phyloP scores from a whole-genome alignment of 345 rosid genomes.

The Eutrema yunnanense region DNA sequence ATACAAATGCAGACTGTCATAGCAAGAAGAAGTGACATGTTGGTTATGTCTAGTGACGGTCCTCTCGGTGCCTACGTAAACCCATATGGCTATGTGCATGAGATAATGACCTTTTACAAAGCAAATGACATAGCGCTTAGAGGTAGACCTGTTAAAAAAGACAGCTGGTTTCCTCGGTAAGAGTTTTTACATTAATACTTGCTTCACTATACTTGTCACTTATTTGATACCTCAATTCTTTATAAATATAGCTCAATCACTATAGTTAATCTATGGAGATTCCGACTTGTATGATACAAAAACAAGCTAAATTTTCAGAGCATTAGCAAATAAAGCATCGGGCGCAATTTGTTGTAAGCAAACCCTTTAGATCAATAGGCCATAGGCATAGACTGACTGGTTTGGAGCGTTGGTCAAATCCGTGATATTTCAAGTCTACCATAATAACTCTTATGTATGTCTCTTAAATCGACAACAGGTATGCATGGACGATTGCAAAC shows the following conservation, averaged over 20 bases:
- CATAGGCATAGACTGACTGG: background rate
- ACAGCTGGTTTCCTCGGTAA: conserved; percentile 99
- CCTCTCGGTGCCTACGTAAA: conserved; percentile 98
- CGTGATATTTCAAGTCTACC: background rate
- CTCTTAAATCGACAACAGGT: conserved; percentile 41
- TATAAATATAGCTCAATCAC: background rate
- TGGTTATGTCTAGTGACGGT: conserved; percentile 96
- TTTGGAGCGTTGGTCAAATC: background rate
- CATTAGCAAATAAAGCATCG: background rate
- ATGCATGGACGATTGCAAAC: conserved; percentile 72
- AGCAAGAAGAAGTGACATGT: conserved; percentile 89
- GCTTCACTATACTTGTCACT: background rate
- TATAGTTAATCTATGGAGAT: background rate
- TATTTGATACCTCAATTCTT: background rate
- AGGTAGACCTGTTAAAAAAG: conserved; percentile 42
- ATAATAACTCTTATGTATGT: background rate
- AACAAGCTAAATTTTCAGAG: background rate
- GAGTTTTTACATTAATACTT: conserved; percentile 7
- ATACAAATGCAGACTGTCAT: conserved; percentile 48
- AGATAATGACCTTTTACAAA: conserved; percentile 69
- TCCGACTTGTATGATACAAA: background rate
- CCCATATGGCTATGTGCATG: conserved; percentile 64
- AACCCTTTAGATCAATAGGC: background rate
- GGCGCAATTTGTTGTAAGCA: background rate
- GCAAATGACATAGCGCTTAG: conserved; percentile 60